These are phyloP conservation scores for Candida maris DNA, from an alignment of 805 yeast species.

Conservation along the genomic window DNA sequence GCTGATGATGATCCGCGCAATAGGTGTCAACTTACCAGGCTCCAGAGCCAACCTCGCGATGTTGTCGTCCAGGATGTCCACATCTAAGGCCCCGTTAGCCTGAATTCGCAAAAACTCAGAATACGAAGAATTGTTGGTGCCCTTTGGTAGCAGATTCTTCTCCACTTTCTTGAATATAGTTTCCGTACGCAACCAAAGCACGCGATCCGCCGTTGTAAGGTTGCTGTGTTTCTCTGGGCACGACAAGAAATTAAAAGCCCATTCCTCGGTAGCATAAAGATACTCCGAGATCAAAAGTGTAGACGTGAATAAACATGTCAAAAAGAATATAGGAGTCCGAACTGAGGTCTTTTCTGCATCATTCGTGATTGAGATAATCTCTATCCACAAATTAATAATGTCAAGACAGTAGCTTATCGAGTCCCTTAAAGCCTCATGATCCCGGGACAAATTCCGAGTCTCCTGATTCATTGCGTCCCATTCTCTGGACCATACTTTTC, in stretches of 20 bases:
- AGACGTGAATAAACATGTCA: slow-evolving; percentile 65
- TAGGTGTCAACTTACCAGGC: slow-evolving; percentile 43
- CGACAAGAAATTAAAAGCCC: slow-evolving; percentile 38
- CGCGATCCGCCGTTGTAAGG: slow-evolving; percentile 44
- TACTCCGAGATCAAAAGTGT: slow-evolving; percentile 61
- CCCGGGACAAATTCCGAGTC: slow-evolving; percentile 43
- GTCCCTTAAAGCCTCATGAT: slow-evolving; percentile 63
- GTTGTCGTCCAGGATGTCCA: slow-evolving; percentile 45
- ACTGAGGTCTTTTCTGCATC: slow-evolving; percentile 66
- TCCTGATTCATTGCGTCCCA: slow-evolving; percentile 63
- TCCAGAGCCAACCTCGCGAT: slow-evolving; percentile 45
- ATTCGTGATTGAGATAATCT: slow-evolving; percentile 59
- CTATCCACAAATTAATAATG: slow-evolving; percentile 67
- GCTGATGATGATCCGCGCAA: slow-evolving; percentile 42
- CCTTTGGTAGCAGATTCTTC: slow-evolving; percentile 49
- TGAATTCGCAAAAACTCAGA: slow-evolving; percentile 56
- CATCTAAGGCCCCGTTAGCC: slow-evolving; percentile 58
- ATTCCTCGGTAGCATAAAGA: slow-evolving; percentile 51
- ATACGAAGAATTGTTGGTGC: slow-evolving; percentile 49
- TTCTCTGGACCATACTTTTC: slow-evolving; percentile 59
- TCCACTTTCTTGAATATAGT: slow-evolving; percentile 59
- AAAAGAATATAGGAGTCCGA: slow-evolving; percentile 72
- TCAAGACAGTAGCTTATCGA: slow-evolving; percentile 55
- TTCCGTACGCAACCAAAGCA: slow-evolving; percentile 64
- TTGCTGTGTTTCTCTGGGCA: slow-evolving; percentile 18